Evolutionary conservation across 2,329 filamentous ascomycete species (phyloP).

Genomic region (Claviceps capensis): DNA sequence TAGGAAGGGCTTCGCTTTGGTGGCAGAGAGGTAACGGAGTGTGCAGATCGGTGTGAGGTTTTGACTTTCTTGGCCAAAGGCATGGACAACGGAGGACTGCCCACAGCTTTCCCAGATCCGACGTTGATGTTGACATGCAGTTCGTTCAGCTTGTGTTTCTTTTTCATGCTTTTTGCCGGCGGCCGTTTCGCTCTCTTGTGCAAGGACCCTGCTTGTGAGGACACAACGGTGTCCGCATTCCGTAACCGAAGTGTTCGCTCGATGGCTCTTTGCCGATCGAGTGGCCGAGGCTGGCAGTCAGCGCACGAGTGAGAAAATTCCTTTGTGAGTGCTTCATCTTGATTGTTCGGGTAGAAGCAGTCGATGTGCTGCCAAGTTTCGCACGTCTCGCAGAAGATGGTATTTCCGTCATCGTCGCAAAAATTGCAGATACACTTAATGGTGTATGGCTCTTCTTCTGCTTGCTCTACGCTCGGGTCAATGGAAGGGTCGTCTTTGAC

Average conservation of each 20-base stretch:
- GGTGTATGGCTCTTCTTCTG: conserved; percentile 71
- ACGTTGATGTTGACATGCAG: conserved; percentile 43
- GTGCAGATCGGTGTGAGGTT: conserved; percentile 63
- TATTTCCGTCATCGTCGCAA: conserved; percentile 90
- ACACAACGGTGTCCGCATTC: conserved; percentile 23
- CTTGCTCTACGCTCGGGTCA: conserved; percentile 34
- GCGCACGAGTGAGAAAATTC: conserved; percentile 73
- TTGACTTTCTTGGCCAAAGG: conserved; percentile 68
- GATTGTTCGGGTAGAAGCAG: conserved; percentile 76
- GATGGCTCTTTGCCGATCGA: conserved; percentile 63
- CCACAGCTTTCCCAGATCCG: conserved; percentile 36
- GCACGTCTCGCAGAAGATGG: conserved; percentile 90
- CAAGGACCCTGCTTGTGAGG: conserved; percentile 24
- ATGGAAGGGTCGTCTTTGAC: conserved; percentile 24
- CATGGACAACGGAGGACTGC: conserved; percentile 24
- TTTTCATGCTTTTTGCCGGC: conserved; percentile 72
- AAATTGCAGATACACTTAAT: conserved; percentile 98
- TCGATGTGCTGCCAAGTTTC: conserved; percentile 98
- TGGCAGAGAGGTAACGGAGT: conserved; percentile 58
- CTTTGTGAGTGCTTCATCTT: conserved; percentile 55
- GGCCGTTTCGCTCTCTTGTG: conserved; percentile 65
- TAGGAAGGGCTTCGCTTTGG: conserved; percentile 51
- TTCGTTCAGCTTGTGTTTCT: conserved; percentile 63
- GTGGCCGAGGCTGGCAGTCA: conserved; percentile 66
- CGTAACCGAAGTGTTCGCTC: conserved; percentile 53